Base-by-base conservation (phyloP, 2,329 filamentous ascomycete species). In the Geosmithia flava region DNA sequence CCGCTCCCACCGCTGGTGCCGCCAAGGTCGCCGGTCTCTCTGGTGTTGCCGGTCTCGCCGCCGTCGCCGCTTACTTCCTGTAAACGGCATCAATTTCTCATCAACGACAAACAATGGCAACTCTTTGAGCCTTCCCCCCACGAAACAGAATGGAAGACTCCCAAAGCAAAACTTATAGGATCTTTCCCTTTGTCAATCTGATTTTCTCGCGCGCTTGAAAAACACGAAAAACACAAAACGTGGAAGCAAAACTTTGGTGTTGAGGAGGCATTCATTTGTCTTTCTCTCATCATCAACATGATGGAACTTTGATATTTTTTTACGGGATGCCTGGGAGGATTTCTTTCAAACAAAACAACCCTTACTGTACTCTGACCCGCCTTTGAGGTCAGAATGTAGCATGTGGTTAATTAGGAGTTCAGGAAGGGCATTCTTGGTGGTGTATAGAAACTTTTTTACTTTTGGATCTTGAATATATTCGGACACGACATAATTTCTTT, bases 31-130 rank as follows among this genome's bases (percentile, higher is more conserved):
- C 71, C 55, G 73, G 68, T 58, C 63, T 79, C 57, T 78, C 76
- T 42, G 75, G 69, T 55, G 73, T 82, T 56, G 78, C 75, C 56
- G 78, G 73, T 70, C 62, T 80, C 56, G 68, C 81, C 62, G 79
- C 73, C 60, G 62, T 81, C 52, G 76, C 74, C 59, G 77, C 75
- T 62, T 68, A 75, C 63, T 60, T 72, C 60, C 71, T 80, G 68
- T 80, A 79, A 75, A 72, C 62, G 61, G 57, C 29, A 30, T 30
- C 29, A 30, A n/a, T n/a, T n/a, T n/a, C n/a, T 30, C 29, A 30
- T 30, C 29, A 30, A n/a, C n/a, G n/a, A n/a, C n/a, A n/a, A n/a
- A n/a, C n/a, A n/a, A n/a, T n/a, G n/a, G n/a, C 55, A 54, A 54
- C 23, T 27, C 23, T 8, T 27, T 27, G 23, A 27, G 33, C 33